A percentile compares a stretch with the other conserved stretches of the same genome.
phyloP scores from a whole-genome alignment of 139 green algal species.

The Zygnema cylindricum region DNA sequence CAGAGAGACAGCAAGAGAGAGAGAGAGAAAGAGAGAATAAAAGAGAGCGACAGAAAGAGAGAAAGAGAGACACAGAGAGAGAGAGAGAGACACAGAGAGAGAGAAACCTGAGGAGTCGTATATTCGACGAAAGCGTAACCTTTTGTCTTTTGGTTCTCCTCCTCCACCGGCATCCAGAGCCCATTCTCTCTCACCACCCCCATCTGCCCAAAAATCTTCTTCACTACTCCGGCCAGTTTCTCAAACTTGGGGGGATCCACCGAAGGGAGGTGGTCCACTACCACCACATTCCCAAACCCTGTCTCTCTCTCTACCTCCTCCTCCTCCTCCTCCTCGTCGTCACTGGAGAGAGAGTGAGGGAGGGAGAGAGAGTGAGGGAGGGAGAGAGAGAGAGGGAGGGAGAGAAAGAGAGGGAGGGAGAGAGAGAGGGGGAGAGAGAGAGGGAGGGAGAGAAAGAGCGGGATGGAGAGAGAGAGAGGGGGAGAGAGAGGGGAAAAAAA shows the following conservation, averaged over 20 bases:
- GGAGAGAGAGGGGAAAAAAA: not conserved
- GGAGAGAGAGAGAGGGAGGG: too few species aligned
- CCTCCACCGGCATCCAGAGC: conserved; percentile 87
- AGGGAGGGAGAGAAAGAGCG: conserved; percentile 29
- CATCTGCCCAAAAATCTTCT: conserved; percentile 87
- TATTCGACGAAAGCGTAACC: conserved; percentile 97
- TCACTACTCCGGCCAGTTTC: conserved; percentile 89
- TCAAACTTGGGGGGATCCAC: conserved; percentile 91
- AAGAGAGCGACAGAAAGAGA: too few species aligned
- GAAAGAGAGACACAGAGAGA: too few species aligned
- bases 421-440: not conserved
- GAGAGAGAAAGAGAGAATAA: too few species aligned
- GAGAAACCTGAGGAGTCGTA: conserved; percentile 65
- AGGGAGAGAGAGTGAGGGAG: not conserved
- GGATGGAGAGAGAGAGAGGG: too few species aligned
- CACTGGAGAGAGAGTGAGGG: conserved; percentile 56
- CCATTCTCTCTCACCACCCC: conserved; percentile 80
- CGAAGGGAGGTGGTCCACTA: conserved; percentile 92
- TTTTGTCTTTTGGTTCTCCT: conserved; percentile 76
- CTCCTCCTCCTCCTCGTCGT: conserved; percentile 86
- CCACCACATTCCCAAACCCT: conserved; percentile 93
- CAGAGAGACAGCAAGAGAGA: too few species aligned
- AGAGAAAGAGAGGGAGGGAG: not conserved
- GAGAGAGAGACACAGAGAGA: too few species aligned
- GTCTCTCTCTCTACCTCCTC: conserved; percentile 84